Evolutionary conservation across 2,329 filamentous ascomycete species (phyloP).

Genomic region (Fusarium nodosum): DNA sequence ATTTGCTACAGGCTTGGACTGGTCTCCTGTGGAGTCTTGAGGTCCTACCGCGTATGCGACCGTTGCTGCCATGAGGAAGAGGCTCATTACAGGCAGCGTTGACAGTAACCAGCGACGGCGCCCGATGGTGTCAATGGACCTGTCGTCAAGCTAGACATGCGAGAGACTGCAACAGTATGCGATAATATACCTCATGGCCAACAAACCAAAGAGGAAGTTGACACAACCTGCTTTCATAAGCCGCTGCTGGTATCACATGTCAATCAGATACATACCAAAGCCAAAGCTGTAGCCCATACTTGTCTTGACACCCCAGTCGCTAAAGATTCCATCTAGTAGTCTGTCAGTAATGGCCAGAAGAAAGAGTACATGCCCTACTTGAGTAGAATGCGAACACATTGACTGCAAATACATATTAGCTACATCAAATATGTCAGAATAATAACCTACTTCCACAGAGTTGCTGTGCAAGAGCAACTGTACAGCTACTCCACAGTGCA

Average conservation of each 20-base stretch:
- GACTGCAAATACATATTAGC: slow-evolving; percentile 10
- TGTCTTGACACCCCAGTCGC: slow-evolving; percentile 32
- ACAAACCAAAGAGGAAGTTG: slow-evolving; percentile 56
- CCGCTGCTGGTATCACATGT: neutral
- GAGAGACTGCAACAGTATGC: no score
- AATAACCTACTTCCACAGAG: slow-evolving; percentile 46
- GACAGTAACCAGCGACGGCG: slow-evolving; percentile 59
- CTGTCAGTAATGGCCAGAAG: slow-evolving; percentile 1
- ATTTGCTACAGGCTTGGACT: slow-evolving; percentile 6
- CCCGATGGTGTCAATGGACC: slow-evolving; percentile 55
- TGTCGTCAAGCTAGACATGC: slow-evolving; percentile 16
- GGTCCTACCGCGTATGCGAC: slow-evolving; percentile 24
- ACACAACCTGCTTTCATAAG: slow-evolving; percentile 50
- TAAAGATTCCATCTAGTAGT: slow-evolving; percentile 30
- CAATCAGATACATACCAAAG: slow-evolving; percentile 46
- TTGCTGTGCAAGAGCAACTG: slow-evolving; percentile 49
- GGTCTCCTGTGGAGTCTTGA: slow-evolving; percentile 22
- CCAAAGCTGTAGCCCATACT: slow-evolving; percentile 46
- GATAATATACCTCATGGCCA: slow-evolving; percentile 50
- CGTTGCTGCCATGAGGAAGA: slow-evolving; percentile 31
- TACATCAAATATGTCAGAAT: rapidly evolving
- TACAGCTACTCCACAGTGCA: slow-evolving; percentile 47
- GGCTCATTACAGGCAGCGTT: slow-evolving; percentile 60
- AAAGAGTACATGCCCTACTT: slow-evolving; percentile 41
- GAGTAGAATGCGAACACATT: slow-evolving; percentile 61